These are phyloP conservation scores for Trichomonas vaginalis DNA, from an alignment of 208 protist species.

Conservation along the genomic window DNA sequence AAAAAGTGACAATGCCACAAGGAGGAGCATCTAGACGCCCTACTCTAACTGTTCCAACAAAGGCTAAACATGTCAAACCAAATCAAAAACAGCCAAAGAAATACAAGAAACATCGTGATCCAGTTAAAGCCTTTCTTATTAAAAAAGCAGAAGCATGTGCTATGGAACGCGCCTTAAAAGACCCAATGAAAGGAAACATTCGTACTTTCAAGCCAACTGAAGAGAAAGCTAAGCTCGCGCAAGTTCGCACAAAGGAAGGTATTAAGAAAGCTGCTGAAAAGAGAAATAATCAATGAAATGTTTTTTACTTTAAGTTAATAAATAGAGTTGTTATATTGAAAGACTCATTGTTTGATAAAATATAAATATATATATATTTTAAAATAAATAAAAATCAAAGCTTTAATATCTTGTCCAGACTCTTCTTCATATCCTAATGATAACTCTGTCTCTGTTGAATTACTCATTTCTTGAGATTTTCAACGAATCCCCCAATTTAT, in stretches of 20 bases:
- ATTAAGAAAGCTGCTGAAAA: neutral
- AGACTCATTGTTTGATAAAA: no score
- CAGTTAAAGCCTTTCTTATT: neutral
- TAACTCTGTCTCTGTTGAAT: no score
- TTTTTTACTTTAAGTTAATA: neutral
- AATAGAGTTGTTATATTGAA: neutral
- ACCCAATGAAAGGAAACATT: neutral
- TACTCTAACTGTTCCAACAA: neutral
- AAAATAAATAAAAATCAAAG: no score
- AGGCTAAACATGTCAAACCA: neutral
- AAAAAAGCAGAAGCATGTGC: neutral
- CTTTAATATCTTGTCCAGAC: no score
- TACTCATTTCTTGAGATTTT: no score
- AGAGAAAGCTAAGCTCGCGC: neutral
- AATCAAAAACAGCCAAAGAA: neutral
- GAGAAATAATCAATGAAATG: neutral
- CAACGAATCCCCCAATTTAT: no score
- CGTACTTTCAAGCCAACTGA: neutral
- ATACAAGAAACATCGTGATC: neutral
- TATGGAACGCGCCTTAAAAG: neutral
- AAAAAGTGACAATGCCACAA: neutral
- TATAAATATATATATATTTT: no score
- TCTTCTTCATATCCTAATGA: no score
- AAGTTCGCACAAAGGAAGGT: neutral
- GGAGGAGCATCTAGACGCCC: neutral